Percentiles rank a stretch among this genome's conserved stretches.
Evolutionary conservation across 305 asterid species (phyloP).

Genomic region (Fraxinus angustifolia): DNA sequence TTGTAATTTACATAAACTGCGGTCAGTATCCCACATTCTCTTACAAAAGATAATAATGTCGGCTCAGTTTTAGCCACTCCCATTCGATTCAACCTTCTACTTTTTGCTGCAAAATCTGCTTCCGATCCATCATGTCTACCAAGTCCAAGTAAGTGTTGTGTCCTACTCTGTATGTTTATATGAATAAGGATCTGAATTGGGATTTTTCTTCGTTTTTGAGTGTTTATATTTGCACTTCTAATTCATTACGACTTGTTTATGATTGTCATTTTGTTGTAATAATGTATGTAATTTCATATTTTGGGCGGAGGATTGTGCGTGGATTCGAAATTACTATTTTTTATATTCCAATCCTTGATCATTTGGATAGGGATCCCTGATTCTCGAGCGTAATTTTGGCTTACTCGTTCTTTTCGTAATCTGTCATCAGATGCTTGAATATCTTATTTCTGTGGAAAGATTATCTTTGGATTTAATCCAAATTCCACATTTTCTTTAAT

Average conservation of each 20-base stretch:
- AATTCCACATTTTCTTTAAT: neutral
- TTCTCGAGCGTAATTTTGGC: constrained; percentile 21
- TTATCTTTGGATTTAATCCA: constrained; percentile 19
- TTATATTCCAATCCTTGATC: neutral
- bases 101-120: constrained; percentile 1
- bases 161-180: neutral
- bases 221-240: neutral
- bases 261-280: neutral
- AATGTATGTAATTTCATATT: neutral
- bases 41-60: constrained; percentile 24
- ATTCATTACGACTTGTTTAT: neutral
- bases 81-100: constrained; percentile 8
- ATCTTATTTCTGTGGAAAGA: neutral
- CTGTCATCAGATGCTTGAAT: constrained; percentile 2
- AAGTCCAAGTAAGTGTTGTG: constrained; percentile 49
- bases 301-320: neutral
- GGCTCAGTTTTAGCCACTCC: constrained; percentile 26
- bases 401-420: neutral
- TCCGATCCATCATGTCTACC: constrained; percentile 55
- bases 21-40: constrained; percentile 1
- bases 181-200: constrained; percentile 50
- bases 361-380: constrained; percentile 8
- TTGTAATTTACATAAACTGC: constrained; percentile 15
- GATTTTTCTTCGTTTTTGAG: constrained; percentile 15
- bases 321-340: neutral